phyloP scores from a whole-genome alignment of 2,329 filamentous ascomycete genomes.

The Colletotrichum cereale region DNA sequence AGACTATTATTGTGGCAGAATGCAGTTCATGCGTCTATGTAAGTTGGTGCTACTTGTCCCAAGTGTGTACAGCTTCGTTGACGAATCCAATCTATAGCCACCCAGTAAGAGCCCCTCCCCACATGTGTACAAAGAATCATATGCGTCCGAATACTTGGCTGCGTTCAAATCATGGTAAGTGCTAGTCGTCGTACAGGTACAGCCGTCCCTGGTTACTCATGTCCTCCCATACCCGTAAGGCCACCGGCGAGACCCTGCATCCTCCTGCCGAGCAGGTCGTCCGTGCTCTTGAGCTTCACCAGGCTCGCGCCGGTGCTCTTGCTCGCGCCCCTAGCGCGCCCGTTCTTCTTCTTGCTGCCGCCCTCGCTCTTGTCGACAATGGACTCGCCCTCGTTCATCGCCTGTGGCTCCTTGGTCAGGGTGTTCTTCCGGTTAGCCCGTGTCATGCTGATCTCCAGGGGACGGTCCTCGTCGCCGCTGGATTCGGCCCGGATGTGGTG shows the following conservation, averaged over 20 bases:
- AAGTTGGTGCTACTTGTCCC: not conserved
- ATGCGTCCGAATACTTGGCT: not conserved
- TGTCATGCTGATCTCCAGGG: constrained; percentile 83
- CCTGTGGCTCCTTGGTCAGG: constrained; percentile 41
- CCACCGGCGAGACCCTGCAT: constrained; percentile 70
- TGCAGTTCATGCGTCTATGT: constrained; percentile 15
- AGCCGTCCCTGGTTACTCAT: constrained; percentile 36
- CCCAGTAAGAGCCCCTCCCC: not conserved
- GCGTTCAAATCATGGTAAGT: not conserved
- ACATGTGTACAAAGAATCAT: not conserved
- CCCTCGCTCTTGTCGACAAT: constrained; percentile 44
- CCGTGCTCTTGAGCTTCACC: constrained; percentile 67
- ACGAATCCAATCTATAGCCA: constrained; percentile 27
- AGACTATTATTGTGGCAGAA: not conserved
- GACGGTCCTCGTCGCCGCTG: constrained; percentile 83
- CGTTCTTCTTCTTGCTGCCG: constrained; percentile 42
- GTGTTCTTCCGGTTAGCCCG: constrained; percentile 47
- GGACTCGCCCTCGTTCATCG: constrained; percentile 41
- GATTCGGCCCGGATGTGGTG: constrained; percentile 64
- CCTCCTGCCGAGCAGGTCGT: constrained; percentile 67
- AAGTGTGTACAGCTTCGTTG: constrained; percentile 35
- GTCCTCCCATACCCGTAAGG: constrained; percentile 63
- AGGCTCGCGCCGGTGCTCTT: constrained; percentile 61
- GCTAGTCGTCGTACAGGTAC: constrained; percentile 7
- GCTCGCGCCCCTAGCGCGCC: constrained; percentile 50